Conservation (phyloP, 257 asterid species). For the Solanum microdontum region DNA sequence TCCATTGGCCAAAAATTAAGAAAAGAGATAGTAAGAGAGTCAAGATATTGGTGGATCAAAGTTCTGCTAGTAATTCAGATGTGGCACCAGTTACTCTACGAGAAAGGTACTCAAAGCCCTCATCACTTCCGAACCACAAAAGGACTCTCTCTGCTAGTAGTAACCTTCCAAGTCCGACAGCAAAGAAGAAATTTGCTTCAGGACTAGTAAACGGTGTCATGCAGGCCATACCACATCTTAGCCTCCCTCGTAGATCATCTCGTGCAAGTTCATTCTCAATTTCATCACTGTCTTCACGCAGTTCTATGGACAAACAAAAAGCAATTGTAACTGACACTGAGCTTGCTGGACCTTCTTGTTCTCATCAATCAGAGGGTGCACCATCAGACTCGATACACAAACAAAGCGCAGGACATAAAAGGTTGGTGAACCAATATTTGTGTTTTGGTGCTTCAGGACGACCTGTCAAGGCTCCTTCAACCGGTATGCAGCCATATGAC, state of each 20-base stretch:
- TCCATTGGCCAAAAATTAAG: constrained; percentile 62
- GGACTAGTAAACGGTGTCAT: constrained; percentile 56
- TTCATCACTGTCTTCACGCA: constrained; percentile 46
- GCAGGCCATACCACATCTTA: constrained; percentile 40
- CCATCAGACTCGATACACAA: constrained; percentile 13
- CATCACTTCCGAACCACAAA: constrained; percentile 41
- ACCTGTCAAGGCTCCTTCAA: constrained; percentile 12
- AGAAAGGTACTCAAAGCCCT: constrained; percentile 49
- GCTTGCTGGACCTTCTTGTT: constrained; percentile 25
- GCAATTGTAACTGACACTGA: constrained; percentile 10
- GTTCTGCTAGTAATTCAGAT: constrained; percentile 11
- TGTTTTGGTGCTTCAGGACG: constrained; percentile 53
- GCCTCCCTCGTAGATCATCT: constrained; percentile 34
- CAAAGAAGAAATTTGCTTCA: constrained; percentile 66
- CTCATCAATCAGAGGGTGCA: neutral
- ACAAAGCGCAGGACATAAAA: constrained; percentile 23
- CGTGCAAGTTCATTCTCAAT: constrained; percentile 67
- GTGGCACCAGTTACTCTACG: constrained; percentile 57
- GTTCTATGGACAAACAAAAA: constrained; percentile 40
- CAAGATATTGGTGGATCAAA: constrained; percentile 15
- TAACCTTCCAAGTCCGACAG: constrained; percentile 50
- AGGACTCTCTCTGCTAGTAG: constrained; percentile 57
- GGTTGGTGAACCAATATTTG: constrained; percentile 45
- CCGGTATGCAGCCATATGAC: constrained; percentile 29
- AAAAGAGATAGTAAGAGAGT: constrained; percentile 11